Evolutionary conservation across 257 asterid species (phyloP).

Genomic region (Dorcoceras hygrometricum): DNA sequence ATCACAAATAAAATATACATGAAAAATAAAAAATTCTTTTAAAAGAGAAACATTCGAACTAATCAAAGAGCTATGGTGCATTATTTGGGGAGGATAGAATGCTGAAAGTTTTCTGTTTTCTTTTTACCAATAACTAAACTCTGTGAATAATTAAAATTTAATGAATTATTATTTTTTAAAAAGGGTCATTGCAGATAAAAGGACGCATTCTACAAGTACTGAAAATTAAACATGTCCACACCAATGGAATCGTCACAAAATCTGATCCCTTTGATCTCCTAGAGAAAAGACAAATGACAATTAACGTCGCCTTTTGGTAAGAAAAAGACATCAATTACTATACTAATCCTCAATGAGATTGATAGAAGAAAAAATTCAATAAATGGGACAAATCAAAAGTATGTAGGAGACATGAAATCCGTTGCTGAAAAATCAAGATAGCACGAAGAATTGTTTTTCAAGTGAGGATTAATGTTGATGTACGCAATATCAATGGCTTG

Average conservation of each 20-base stretch:
- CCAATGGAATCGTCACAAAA: slow-evolving; percentile 29
- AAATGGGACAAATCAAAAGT: neutral
- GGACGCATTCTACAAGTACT: slow-evolving; percentile 1
- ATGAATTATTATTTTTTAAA: no score
- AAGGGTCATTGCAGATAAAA: no score
- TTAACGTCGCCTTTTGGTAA: slow-evolving; percentile 21
- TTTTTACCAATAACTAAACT: no score
- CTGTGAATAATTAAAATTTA: no score
- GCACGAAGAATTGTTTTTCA: slow-evolving; percentile 9
- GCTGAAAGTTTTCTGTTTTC: no score
- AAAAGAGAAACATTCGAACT: no score
- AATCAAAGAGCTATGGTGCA: no score
- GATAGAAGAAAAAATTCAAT: slow-evolving; percentile 22
- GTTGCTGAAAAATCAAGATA: neutral
- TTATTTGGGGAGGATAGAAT: no score
- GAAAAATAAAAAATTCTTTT: no score
- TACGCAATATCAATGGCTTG: neutral
- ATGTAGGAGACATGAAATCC: neutral
- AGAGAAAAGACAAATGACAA: slow-evolving; percentile 32
- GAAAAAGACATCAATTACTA: slow-evolving; percentile 30
- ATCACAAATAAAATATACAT: no score
- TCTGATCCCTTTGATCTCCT: slow-evolving; percentile 25
- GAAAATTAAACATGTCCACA: slow-evolving; percentile 4
- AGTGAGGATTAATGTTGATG: neutral
- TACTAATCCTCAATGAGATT: slow-evolving; percentile 23